Conservation (phyloP, 805 yeast genomes). For the Yarrowia divulgata region DNA sequence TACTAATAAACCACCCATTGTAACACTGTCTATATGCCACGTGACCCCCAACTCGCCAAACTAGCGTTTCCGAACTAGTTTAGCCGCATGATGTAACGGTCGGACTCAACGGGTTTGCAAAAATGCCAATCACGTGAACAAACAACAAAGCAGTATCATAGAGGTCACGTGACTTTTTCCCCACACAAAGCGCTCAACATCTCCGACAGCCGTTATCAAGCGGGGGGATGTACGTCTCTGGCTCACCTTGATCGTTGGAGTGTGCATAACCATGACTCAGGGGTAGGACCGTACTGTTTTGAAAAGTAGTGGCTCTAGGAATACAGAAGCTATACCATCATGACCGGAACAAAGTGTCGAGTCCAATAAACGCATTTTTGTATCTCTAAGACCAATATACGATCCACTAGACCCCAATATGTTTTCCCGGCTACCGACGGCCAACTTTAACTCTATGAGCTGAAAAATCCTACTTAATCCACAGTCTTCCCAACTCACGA, state of each 20-base stretch:
- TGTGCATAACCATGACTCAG: neutral
- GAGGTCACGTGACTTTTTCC: neutral
- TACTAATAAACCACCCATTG: neutral
- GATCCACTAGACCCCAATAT: neutral
- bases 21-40: neutral
- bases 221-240: neutral
- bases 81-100: neutral
- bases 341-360: too few species aligned
- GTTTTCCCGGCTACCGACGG: constrained; percentile 19
- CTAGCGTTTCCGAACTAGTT: constrained; percentile 16
- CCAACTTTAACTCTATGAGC: constrained; percentile 16
- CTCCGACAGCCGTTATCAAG: neutral
- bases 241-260: neutral
- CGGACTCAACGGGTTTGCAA: neutral
- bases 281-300: too few species aligned
- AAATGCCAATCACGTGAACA: neutral
- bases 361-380: neutral
- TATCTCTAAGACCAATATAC: too few species aligned
- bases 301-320: too few species aligned
- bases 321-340: neutral
- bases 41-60: neutral
- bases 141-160: neutral
- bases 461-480: constrained; percentile 29
- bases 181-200: neutral
- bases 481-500: neutral